These are phyloP conservation scores for Leccinum broughii DNA, from an alignment of 768 basidiomycete genomes.

Conservation along the genomic window DNA sequence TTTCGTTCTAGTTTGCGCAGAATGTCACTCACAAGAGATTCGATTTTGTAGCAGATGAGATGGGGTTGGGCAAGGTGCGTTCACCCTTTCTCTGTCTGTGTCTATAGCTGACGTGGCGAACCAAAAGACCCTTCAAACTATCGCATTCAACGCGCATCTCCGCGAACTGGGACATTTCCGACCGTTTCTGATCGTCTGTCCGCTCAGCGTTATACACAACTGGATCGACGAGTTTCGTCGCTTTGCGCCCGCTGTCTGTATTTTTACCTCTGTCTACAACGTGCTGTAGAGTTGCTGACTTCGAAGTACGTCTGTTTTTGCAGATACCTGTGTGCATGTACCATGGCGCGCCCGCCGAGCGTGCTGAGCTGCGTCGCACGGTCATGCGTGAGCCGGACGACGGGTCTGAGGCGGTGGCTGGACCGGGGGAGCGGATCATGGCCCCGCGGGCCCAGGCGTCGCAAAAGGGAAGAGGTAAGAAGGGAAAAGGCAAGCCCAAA, in stretches of 20 bases:
- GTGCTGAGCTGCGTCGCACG: slow-evolving; percentile 73
- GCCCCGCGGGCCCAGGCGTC: slow-evolving; percentile 19
- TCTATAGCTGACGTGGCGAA: neutral
- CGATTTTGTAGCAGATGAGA: slow-evolving; percentile 75
- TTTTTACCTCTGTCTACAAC: neutral
- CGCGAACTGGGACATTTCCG: slow-evolving; percentile 67
- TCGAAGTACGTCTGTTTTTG: neutral
- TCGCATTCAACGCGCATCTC: slow-evolving; percentile 90
- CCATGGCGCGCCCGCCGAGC: slow-evolving; percentile 80
- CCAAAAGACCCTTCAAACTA: slow-evolving; percentile 86
- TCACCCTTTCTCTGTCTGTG: neutral
- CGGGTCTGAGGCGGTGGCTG: slow-evolving; percentile 21
- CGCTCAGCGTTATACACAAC: slow-evolving; percentile 90
- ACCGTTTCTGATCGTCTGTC: slow-evolving; percentile 89
- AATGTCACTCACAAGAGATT: slow-evolving; percentile 5
- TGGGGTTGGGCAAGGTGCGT: slow-evolving; percentile 84
- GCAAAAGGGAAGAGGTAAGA: slow-evolving; percentile 21
- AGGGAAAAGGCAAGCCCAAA: slow-evolving; percentile 8
- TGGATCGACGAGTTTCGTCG: slow-evolving; percentile 85
- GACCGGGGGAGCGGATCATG: slow-evolving; percentile 27
- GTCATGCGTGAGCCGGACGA: slow-evolving; percentile 45
- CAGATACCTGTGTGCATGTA: slow-evolving; percentile 90
- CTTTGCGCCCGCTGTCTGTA: slow-evolving; percentile 77
- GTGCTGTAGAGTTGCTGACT: neutral
- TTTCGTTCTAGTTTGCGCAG: slow-evolving; percentile 13